A percentile compares a stretch with the other conserved stretches of the same genome.
These are phyloP conservation scores for Populus tomentosa DNA, from an alignment of 441 rosid genomes.

Conservation along the genomic window DNA sequence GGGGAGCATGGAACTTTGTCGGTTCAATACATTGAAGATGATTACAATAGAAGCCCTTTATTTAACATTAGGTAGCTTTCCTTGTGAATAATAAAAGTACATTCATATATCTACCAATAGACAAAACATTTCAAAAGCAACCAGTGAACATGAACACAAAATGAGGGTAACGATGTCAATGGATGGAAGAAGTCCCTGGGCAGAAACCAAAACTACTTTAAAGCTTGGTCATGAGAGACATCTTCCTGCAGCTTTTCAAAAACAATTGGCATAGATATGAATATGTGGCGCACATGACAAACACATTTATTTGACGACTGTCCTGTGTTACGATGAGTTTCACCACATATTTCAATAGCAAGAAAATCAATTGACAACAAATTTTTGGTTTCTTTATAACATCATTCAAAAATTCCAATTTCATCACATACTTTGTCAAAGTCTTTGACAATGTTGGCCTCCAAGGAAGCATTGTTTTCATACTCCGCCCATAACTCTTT, in stretches of 20 bases:
- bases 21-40: background rate
- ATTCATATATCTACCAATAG: background rate
- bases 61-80: background rate
- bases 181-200: background rate
- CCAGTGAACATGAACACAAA: background rate
- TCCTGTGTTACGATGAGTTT: background rate
- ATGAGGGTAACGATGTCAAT: background rate
- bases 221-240: background rate
- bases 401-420: background rate
- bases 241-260: background rate
- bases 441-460: conserved; percentile 93
- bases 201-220: background rate
- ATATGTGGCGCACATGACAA: background rate
- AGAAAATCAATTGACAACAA: background rate
- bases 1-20: background rate
- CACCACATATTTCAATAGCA: background rate
- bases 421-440: conserved; percentile 53
- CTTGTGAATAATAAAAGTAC: background rate
- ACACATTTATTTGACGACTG: background rate
- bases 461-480: conserved; percentile 72
- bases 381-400: background rate
- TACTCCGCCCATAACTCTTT: conserved; percentile 76
- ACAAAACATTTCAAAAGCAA: background rate
- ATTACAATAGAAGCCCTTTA: background rate
- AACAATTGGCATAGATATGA: background rate